Evolutionary conservation across 805 yeast species (phyloP).

Genomic region (Brettanomyces custersianus): DNA sequence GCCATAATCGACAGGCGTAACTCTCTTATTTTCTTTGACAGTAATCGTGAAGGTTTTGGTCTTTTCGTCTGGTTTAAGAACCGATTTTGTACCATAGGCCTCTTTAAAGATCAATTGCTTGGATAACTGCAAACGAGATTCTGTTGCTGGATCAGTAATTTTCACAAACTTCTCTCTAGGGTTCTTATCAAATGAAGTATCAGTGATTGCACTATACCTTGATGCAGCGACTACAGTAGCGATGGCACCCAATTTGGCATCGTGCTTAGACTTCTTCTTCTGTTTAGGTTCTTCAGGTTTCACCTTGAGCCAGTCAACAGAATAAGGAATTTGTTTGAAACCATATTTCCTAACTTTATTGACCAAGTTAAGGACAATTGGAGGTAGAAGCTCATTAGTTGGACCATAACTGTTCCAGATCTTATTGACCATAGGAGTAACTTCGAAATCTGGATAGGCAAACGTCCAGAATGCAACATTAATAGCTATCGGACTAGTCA

Average conservation of each 20-base stretch:
- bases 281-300: conserved; percentile 15
- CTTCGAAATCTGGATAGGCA: conserved; percentile 49
- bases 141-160: conserved; percentile 29
- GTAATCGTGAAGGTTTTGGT: conserved; percentile 77
- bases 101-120: conserved; percentile 74
- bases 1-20: conserved; percentile 82
- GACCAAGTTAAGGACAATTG: conserved; percentile 57
- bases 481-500: conserved; percentile 62
- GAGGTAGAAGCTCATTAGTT: conserved; percentile 70
- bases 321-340: conserved; percentile 29
- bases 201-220: too few relatives aligned
- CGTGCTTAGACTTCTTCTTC: conserved; percentile 16
- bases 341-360: conserved; percentile 44
- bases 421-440: conserved; percentile 61
- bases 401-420: conserved; percentile 75
- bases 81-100: conserved; percentile 50
- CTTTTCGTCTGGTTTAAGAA: conserved; percentile 84
- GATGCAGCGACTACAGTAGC: too few relatives aligned
- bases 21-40: conserved; percentile 85
- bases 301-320: conserved; percentile 22
- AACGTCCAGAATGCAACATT: conserved; percentile 78
- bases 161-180: conserved; percentile 38
- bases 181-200: conserved; percentile 59
- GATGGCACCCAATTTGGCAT: conserved; percentile 34
- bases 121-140: conserved; percentile 40